Base-by-base conservation (phyloP, 176 grass and related monocot genomes). In the Cenchrus fungigraminus region DNA sequence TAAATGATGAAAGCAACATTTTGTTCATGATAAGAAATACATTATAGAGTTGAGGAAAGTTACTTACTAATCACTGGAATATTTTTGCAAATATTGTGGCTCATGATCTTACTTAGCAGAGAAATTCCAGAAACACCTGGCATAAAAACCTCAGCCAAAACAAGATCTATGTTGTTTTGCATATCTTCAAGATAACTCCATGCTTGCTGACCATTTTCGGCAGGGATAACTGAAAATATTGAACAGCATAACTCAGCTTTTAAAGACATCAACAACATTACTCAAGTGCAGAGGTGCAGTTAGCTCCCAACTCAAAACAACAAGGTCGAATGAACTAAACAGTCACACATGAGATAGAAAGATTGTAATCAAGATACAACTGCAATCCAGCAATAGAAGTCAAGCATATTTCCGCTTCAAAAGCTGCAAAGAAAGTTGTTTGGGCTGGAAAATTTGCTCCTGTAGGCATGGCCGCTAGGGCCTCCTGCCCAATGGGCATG, bases 1-100 rank as follows among this genome's bases (percentile, higher is more conserved):
- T 40, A 56, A 78, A 76, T 74, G 8, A 45, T 12, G 11, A 82
- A 64, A 12, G 45, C 60, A 78, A 86, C 65, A 74, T 45, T 73
- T 49, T 32, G 14, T 67, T 37, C 49, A 87, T 40, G 6, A 67
- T 19, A 91, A 75, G 42, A 80, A 54, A 3, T 55, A 15, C 54
- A 45, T 25, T 25, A 25, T 13, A 20, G 84, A 65, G 85, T 57
- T 84, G 37, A 74, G 57, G 82, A 71, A 63, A 85, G 82, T 19
- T 88, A 80, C 90, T 90, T 88, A 98, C 95, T 98, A 83, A 95
- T 98, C 51, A 98, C 92, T 16, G 95, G 95, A 83, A 91, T 88
- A 87, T 89, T 86, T 84, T 93, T 95, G 76, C 78, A 91, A 76
- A 88, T 85, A 65, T 86, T 91, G 83, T 95, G 91, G 76, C 20